phyloP scores from a whole-genome alignment of 176 grass and related monocot genomes.

The Rhynchospora pubera region DNA sequence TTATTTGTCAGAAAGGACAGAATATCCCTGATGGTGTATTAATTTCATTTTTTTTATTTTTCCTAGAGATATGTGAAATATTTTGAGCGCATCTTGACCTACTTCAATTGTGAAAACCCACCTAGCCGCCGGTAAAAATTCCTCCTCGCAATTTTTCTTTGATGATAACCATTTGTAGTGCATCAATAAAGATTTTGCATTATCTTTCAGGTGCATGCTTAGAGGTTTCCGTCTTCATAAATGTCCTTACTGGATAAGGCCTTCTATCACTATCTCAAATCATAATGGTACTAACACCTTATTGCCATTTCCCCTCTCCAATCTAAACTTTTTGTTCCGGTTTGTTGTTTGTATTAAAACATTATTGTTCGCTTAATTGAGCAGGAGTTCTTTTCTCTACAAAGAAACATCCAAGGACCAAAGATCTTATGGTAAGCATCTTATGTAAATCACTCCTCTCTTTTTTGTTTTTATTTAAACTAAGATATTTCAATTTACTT shows the following conservation, averaged over 20 bases:
- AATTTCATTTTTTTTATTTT: slow-evolving; percentile 10
- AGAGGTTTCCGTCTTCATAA: slow-evolving; percentile 98
- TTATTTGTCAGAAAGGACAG: not conserved
- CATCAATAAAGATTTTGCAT: slow-evolving; percentile 12
- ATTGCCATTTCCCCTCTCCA: not conserved
- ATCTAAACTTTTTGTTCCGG: not conserved
- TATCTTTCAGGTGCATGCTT: slow-evolving; percentile 84
- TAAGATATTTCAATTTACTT: slow-evolving; percentile 3
- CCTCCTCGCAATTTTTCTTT: not conserved
- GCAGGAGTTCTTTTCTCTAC: slow-evolving; percentile 85
- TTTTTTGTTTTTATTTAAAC: not conserved
- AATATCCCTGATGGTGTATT: not conserved
- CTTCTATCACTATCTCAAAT: slow-evolving; percentile 85
- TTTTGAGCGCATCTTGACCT: slow-evolving; percentile 80
- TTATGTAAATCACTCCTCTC: not conserved
- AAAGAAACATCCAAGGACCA: slow-evolving; percentile 98
- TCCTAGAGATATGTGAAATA: slow-evolving; percentile 97
- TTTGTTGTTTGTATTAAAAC: not conserved
- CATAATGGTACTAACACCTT: slow-evolving; percentile 44
- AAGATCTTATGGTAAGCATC: slow-evolving; percentile 74
- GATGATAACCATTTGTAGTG: slow-evolving; percentile 20
- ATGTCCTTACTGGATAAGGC: slow-evolving; percentile 95
- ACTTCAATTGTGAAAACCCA: slow-evolving; percentile 96
- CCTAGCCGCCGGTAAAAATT: slow-evolving; percentile 59
- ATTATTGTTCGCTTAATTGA: not conserved